Evolutionary conservation across 179 eudicot species (phyloP).

Genomic region (Monotropa hypopitys): DNA sequence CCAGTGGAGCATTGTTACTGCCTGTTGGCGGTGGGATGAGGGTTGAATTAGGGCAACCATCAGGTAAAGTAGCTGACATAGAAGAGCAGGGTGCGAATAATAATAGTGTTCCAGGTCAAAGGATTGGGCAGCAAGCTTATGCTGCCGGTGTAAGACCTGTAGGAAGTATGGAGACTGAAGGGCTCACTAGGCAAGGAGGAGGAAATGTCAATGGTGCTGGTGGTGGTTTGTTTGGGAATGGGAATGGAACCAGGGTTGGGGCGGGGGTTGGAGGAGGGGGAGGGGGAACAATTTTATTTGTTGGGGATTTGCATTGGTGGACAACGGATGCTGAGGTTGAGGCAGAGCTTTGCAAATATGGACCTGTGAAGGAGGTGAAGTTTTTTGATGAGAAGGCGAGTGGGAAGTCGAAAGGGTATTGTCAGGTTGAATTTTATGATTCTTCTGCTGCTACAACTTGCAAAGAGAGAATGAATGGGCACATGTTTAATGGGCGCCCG

Average conservation of each 20-base stretch:
- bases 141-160: slow-evolving; percentile 17
- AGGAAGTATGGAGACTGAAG: slow-evolving; percentile 35
- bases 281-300: slow-evolving; percentile 38
- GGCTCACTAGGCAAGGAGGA: slow-evolving; percentile 35
- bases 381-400: slow-evolving; percentile 84
- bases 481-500: slow-evolving; percentile 64
- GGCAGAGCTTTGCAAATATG: slow-evolving; percentile 56
- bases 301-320: slow-evolving; percentile 97
- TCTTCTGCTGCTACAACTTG: slow-evolving; percentile 57
- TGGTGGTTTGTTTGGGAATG: slow-evolving; percentile 25
- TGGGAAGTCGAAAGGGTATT: slow-evolving; percentile 88
- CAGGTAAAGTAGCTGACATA: slow-evolving; percentile 30
- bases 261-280: slow-evolving; percentile 23
- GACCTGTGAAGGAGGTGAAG: slow-evolving; percentile 70
- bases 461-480: slow-evolving; percentile 83
- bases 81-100: slow-evolving; percentile 20
- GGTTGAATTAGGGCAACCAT: slow-evolving; percentile 44
- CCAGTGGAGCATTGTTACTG: slow-evolving; percentile 21
- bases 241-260: slow-evolving; percentile 10
- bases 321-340: slow-evolving; percentile 85
- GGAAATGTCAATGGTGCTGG: slow-evolving; percentile 35
- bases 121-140: slow-evolving; percentile 22
- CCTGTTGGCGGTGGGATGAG: slow-evolving; percentile 37
- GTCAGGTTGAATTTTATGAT: slow-evolving; percentile 81
- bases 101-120: slow-evolving; percentile 24